Conservation (phyloP, 2,329 filamentous ascomycete genomes). For the Ophiostoma sp. region DNA sequence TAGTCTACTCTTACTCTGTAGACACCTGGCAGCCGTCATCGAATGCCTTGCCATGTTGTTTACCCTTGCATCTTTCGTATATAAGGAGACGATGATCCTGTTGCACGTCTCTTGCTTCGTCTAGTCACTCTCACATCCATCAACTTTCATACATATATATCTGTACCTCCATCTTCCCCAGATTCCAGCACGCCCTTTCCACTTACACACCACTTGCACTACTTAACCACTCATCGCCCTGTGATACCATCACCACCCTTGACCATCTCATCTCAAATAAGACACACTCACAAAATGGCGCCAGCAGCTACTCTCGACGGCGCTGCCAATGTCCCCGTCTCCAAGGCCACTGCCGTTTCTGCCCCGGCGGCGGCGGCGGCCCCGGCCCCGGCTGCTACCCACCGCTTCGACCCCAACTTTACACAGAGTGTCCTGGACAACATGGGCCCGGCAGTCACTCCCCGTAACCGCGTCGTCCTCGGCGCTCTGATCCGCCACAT, state of each 20-base stretch:
- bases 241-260: not conserved
- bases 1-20: too few species aligned
- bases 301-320: constrained; percentile 7
- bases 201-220: not conserved
- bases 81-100: constrained; percentile 1
- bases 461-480: constrained; percentile 64
- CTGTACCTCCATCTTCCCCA: not conserved
- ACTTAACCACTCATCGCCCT: too few species aligned
- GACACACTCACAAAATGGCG: not conserved
- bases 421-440: constrained; percentile 67
- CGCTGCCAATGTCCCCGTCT: not conserved
- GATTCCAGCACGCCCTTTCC: not conserved
- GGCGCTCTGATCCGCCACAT: constrained; percentile 64
- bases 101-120: not conserved
- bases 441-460: constrained; percentile 65
- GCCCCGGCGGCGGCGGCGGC: constrained; percentile 15
- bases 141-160: not conserved
- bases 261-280: not conserved
- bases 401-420: constrained; percentile 68
- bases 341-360: constrained; percentile 19
- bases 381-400: constrained; percentile 31
- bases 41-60: not conserved
- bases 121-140: not conserved
- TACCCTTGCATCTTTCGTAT: not conserved
- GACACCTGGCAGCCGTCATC: not conserved